Conservation (phyloP, 2,329 filamentous ascomycete species). For the Sodiomyces alkalinus region DNA sequence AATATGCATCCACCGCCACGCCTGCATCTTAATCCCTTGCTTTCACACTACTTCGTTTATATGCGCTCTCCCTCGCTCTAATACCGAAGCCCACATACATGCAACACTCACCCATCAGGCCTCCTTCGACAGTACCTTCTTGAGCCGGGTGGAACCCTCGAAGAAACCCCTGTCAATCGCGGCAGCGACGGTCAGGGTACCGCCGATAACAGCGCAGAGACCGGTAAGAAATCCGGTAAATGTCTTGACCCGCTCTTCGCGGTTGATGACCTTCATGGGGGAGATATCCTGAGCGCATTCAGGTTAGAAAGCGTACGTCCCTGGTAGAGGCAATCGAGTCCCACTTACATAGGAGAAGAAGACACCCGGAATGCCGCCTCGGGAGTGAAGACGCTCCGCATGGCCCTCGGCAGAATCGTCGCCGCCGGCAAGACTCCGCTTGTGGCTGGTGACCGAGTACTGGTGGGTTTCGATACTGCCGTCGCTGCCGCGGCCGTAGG, state of each 20-base stretch:
- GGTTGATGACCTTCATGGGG: slow-evolving; percentile 98
- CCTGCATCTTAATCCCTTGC: no score
- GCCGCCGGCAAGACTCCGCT: slow-evolving; percentile 72
- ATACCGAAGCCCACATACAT: no score
- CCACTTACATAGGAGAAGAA: slow-evolving; percentile 90
- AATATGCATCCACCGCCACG: no score
- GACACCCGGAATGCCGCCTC: slow-evolving; percentile 87
- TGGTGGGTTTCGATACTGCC: slow-evolving; percentile 95
- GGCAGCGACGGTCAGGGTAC: slow-evolving; percentile 88
- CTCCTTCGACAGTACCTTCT: slow-evolving; percentile 67
- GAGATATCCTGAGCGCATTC: slow-evolving; percentile 64
- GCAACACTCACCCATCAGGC: no score
- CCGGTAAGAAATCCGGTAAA: slow-evolving; percentile 89
- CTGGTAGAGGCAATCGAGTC: background rate
- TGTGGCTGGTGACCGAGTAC: slow-evolving; percentile 95
- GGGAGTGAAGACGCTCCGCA: slow-evolving; percentile 77
- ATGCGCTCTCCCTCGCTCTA: no score
- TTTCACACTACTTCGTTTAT: no score
- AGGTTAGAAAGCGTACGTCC: slow-evolving; percentile 9
- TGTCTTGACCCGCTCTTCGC: slow-evolving; percentile 76
- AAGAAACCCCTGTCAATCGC: slow-evolving; percentile 85
- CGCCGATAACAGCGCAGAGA: slow-evolving; percentile 85
- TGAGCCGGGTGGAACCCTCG: slow-evolving; percentile 70
- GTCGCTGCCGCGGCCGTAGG: slow-evolving; percentile 47
- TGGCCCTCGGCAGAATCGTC: slow-evolving; percentile 78